Base-by-base conservation (phyloP, 2,329 filamentous ascomycete species). In the Juglanconis juglandina region DNA sequence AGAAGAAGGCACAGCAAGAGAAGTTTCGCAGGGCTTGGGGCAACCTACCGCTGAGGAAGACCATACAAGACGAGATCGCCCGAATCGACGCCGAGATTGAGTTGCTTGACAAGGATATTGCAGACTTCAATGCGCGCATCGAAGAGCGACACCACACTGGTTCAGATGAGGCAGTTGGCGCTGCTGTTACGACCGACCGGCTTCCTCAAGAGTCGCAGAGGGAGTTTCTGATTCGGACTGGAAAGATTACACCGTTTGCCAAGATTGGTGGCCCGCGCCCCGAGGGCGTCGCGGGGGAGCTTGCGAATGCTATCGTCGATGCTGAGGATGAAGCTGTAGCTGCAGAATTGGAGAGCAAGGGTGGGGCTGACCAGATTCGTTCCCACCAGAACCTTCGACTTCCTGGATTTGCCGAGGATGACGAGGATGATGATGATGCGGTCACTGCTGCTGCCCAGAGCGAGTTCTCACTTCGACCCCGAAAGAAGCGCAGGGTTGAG, bases 241-340 rank as follows among this genome's bases (percentile, higher is more conserved):
- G 95, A 63, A 98, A 98, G 76, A 98, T 99, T 66, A 99, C 95
- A 0, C 95, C 95, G 0, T 99, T 99, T 69, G 90, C 92, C 7
- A 90, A 88, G 64, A 84, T 96, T 67, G 86, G 86, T 33, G 81
- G 85, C 13, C 81, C 84, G n/a, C 77, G 87, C 1, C 80, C 80
- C 3, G 79, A 84, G 34, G 85, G 83, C 3, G 80, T 87, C 3
- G 81, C 87, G 49, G 88, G 88, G 2, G 88, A 87, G 62, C 78
- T 96, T 14, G 88, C 89, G 10, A 87, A 93, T 68, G 89, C 88
- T 2, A 83, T 96, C 61, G 77, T 93, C 13, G 91, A 96, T 70
- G 92, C 90, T 0, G 92, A 96, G 70, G 88, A 92, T 60, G 90
- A 90, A 81, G 76, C 86, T 32, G 79, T 78, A 10, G 76, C 79